Evolutionary conservation across 164 flowering plant species (phyloP).

Genomic region (Nelumbo lutea): DNA sequence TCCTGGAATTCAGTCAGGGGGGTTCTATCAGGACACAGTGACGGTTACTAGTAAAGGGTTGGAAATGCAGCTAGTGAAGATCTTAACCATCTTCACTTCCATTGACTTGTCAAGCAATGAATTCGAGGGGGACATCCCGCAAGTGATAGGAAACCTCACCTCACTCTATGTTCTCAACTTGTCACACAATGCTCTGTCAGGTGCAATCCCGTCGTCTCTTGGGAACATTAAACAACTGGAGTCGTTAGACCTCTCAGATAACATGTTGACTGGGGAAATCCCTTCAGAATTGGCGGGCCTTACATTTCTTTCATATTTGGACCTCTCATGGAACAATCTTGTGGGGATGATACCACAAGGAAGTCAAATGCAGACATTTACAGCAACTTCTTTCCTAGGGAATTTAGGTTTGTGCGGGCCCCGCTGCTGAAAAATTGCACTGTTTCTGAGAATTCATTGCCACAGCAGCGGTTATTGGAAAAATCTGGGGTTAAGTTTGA

Average conservation of each 20-base stretch:
- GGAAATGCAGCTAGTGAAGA: slow-evolving; percentile 18
- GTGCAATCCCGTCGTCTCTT: slow-evolving; percentile 27
- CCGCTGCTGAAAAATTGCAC: slow-evolving; percentile 18
- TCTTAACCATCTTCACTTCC: slow-evolving; percentile 28
- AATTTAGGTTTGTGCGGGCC: not conserved
- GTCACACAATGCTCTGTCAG: slow-evolving; percentile 27
- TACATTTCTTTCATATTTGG: no score
- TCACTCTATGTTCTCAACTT: slow-evolving; percentile 44
- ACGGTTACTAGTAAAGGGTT: slow-evolving; percentile 41
- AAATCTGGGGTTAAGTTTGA: no score
- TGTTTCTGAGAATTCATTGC: no score
- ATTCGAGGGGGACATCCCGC: slow-evolving; percentile 47
- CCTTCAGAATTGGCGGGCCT: no score
- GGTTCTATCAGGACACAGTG: slow-evolving; percentile 34
- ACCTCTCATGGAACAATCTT: no score
- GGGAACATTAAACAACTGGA: slow-evolving; percentile 11
- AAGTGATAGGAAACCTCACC: slow-evolving; percentile 28
- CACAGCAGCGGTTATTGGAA: no score
- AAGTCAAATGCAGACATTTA: no score
- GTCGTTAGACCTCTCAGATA: no score
- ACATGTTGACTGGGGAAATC: no score
- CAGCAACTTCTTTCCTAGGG: no score
- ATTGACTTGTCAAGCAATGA: slow-evolving; percentile 51
- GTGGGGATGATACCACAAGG: no score
- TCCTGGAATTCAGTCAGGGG: not conserved